Percentiles rank a stretch among this genome's conserved stretches.
phyloP scores from a whole-genome alignment of 2,329 filamentous ascomycete species.

The Paraphaeosphaeria minitans region DNA sequence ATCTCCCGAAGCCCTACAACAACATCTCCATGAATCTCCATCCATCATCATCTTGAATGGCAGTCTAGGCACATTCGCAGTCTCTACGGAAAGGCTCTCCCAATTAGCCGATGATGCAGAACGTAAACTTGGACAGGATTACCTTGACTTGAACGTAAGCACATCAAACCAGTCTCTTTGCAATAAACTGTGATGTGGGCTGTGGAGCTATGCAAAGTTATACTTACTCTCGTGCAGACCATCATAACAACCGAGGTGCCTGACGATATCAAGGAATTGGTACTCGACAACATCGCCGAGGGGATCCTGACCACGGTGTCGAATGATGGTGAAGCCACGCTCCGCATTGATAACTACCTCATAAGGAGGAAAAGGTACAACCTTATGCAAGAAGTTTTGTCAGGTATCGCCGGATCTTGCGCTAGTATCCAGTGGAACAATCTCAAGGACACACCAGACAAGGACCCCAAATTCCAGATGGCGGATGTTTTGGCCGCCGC shows the following conservation, averaged over 20 bases:
- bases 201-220: neutral
- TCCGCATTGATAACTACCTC: conserved; percentile 23
- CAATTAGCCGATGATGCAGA: conserved; percentile 21
- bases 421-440: conserved; percentile 33
- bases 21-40: conserved; percentile 16
- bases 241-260: conserved; percentile 19
- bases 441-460: conserved; percentile 23
- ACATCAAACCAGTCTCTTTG: neutral
- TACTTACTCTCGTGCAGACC: neutral
- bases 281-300: conserved; percentile 21
- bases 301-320: conserved; percentile 13
- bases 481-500: conserved; percentile 21
- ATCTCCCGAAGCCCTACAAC: conserved; percentile 20
- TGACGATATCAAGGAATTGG: conserved; percentile 12
- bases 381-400: conserved; percentile 19
- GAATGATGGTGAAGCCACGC: conserved; percentile 9
- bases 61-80: conserved; percentile 21
- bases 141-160: conserved; percentile 30
- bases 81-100: conserved; percentile 32
- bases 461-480: conserved; percentile 32
- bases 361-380: conserved; percentile 19
- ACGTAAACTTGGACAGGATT: conserved; percentile 22
- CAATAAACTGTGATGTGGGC: too few species aligned
- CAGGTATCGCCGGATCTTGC: conserved; percentile 22
- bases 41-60: conserved; percentile 16